A percentile compares a stretch with the other conserved stretches of the same genome.
These are phyloP conservation scores for Salisapilia sapeloensis DNA, from an alignment of 352 stramenopile genomes.

Conservation along the genomic window DNA sequence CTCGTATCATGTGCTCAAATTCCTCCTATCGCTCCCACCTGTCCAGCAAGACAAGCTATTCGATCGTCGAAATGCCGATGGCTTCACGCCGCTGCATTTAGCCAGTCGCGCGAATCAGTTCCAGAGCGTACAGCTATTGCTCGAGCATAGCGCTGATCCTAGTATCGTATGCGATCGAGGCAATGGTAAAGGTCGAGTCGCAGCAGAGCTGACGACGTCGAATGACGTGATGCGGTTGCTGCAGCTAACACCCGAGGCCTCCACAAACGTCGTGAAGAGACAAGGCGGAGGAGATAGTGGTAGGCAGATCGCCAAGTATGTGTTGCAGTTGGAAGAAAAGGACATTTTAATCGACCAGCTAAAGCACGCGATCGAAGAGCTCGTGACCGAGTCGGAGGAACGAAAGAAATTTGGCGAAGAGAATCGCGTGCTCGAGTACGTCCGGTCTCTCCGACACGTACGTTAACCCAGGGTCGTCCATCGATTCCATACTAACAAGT, in stretches of 20 bases:
- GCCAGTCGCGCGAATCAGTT: slow-evolving; percentile 35
- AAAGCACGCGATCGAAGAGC: slow-evolving; percentile 57
- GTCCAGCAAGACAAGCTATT: slow-evolving; percentile 18
- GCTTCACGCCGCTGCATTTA: slow-evolving; percentile 58
- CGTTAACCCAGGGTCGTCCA: not conserved
- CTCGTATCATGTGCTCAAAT: slow-evolving; percentile 25
- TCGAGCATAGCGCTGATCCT: slow-evolving; percentile 21
- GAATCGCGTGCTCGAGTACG: slow-evolving; percentile 62
- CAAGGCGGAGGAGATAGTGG: not conserved
- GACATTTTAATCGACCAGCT: slow-evolving; percentile 64
- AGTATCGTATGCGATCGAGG: slow-evolving; percentile 24
- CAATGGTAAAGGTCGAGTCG: slow-evolving; percentile 31
- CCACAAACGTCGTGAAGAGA: not conserved
- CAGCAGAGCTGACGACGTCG: slow-evolving; percentile 30
- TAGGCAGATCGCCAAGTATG: slow-evolving; percentile 6
- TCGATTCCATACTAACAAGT: not conserved
- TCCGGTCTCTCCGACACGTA: slow-evolving; percentile 63
- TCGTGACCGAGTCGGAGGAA: slow-evolving; percentile 61
- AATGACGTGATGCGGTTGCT: slow-evolving; percentile 20
- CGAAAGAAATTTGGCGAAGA: slow-evolving; percentile 67
- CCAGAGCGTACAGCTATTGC: slow-evolving; percentile 31
- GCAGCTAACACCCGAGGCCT: not conserved
- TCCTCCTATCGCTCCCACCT: slow-evolving; percentile 20
- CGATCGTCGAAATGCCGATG: slow-evolving; percentile 40
- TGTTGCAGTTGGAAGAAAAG: slow-evolving; percentile 68